Evolutionary conservation across 306 rosid genomes (phyloP), one percentile per base, ranked within the genome.

Genomic region (Quercus glauca): DNA sequence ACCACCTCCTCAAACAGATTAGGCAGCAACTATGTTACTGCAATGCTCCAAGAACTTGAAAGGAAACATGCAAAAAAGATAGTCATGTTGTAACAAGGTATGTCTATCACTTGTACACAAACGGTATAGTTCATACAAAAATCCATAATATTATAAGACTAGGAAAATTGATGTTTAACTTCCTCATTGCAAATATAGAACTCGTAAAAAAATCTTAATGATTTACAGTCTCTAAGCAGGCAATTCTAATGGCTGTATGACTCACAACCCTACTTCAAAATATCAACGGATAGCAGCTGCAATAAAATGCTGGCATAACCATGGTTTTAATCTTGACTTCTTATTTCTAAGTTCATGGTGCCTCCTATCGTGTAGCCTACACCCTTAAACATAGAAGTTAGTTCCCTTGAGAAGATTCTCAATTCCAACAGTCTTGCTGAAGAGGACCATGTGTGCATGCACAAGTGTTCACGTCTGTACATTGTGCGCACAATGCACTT

Each of bases 191-290:
- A 35, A 25, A 35, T n/a, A 29, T 17, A 18, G 23, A 17, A 18
- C 49, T 1, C 4, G 1, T 6, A 31, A 29, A 6, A 29, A 65
- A 31, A 35, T 55, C 73, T 60, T 28, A 73, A 60, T 5, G 69
- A 71, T 56, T 65, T 49, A 35, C 63, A 79, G 8, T 53, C 13
- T 67, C 68, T 35, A 57, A 77, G 33, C 17, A 73, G 25, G 74
- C 76, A 67, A 59, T 29, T 21, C 23, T 28, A 65, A 37, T 71
- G 31, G 4, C 57, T 26, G 78, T 18, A 57, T 17, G 20, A 33
- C 56, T 75, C 73, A 3, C 5, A 49, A 11, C 5, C 59, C n/a
- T 12, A 76, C 52, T 21, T 71, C 69, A 49, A 61, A 19, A 69
- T 55, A 70, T 67, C 33, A 79, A 45, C 43, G 20, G 45, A 69